Evolutionary conservation across 208 protist genomes (phyloP).

Genomic region (Entamoeba moshkovskii): DNA sequence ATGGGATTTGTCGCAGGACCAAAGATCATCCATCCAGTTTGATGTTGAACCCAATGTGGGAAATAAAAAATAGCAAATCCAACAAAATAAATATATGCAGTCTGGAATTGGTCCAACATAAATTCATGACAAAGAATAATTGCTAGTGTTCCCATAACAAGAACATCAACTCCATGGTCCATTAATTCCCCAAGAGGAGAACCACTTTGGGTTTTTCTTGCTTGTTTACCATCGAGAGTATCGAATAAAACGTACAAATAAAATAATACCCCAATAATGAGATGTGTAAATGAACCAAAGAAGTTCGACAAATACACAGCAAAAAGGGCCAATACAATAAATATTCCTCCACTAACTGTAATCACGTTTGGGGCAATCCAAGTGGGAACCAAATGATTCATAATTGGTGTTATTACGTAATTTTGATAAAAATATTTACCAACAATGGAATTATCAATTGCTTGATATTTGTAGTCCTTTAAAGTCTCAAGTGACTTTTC

Average conservation of each 20-base stretch:
- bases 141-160: neutral
- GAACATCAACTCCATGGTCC: neutral
- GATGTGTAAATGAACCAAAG: neutral
- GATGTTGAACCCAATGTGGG: neutral
- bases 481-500: neutral
- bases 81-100: neutral
- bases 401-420: neutral
- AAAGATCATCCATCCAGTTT: neutral
- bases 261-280: neutral
- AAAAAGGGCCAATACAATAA: neutral
- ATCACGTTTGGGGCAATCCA: conserved; percentile 7
- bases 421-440: neutral
- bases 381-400: neutral
- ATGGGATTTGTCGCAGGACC: neutral
- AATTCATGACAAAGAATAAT: neutral
- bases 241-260: neutral
- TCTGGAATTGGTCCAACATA: neutral
- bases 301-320: neutral
- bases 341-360: neutral
- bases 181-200: neutral
- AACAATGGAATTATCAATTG: neutral
- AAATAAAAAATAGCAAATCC: neutral
- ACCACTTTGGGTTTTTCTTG: neutral
- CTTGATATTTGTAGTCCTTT: neutral
- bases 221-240: conserved; percentile 8